These are phyloP conservation scores for Cladosporium sp. DNA, from an alignment of 2,329 filamentous ascomycete genomes.

Conservation along the genomic window DNA sequence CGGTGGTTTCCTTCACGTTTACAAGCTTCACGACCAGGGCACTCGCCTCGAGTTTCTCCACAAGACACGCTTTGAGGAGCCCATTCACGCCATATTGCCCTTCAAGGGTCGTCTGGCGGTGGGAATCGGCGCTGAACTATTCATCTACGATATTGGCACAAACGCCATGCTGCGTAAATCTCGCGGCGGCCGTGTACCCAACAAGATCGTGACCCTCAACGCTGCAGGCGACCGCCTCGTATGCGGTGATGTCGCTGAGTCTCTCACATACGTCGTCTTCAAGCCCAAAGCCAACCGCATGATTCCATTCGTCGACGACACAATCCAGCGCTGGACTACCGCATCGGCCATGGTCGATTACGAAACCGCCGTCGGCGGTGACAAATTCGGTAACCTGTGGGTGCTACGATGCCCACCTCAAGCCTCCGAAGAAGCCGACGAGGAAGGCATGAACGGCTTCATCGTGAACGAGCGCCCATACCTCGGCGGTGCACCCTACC, in stretches of 20 bases:
- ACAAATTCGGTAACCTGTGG: conserved; percentile 98
- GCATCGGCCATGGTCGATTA: conserved; percentile 95
- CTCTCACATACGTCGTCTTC: conserved; percentile 87
- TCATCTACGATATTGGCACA: conserved; percentile 90
- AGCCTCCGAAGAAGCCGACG: conserved; percentile 83
- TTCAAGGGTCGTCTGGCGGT: conserved; percentile 88
- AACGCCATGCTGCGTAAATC: conserved; percentile 88
- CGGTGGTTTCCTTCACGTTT: conserved; percentile 83
- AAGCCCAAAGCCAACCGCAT: conserved; percentile 87
- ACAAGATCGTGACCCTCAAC: conserved; percentile 80
- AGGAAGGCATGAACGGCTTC: conserved; percentile 84
- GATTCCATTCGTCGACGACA: conserved; percentile 91
- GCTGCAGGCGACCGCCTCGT: conserved; percentile 89
- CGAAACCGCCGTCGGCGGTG: conserved; percentile 87
- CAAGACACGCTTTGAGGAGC: conserved; percentile 88
- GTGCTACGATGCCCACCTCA: conserved; percentile 83
- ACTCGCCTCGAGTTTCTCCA: conserved; percentile 88
- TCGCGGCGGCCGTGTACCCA: conserved; percentile 27
- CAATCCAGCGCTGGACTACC: conserved; percentile 83
- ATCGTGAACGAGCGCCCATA: conserved; percentile 88
- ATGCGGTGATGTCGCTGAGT: conserved; percentile 88
- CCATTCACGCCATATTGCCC: conserved; percentile 80
- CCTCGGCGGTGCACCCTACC: conserved; percentile 81
- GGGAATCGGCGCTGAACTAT: conserved; percentile 77
- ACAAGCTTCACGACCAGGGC: conserved; percentile 84